Evolutionary conservation across 352 stramenopile species (phyloP).

Genomic region (Phytophthora tubulina): DNA sequence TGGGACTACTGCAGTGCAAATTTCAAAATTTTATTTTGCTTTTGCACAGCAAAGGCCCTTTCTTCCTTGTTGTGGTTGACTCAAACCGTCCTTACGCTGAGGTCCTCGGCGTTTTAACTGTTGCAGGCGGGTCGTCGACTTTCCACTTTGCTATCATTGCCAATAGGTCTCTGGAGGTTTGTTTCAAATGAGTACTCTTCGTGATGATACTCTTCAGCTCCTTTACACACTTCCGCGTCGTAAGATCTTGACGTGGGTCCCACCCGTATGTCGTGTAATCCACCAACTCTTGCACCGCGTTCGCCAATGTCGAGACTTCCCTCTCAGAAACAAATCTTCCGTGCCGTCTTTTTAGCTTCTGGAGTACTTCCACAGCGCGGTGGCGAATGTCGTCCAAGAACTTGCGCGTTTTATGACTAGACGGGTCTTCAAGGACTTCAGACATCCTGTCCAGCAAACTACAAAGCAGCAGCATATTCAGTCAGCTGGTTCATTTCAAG

Average conservation of each 20-base stretch:
- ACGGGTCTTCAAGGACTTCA: conserved; percentile 6
- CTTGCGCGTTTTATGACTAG: conserved; percentile 1
- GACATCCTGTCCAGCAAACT: conserved; percentile 12
- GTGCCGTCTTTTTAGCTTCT: background rate
- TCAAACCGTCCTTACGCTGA: too few species aligned
- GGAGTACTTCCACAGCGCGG: background rate
- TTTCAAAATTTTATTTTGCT: too few species aligned
- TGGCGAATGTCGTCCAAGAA: conserved; percentile 12
- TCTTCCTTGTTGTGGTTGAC: too few species aligned
- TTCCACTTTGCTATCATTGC: conserved; percentile 8
- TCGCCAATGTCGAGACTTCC: background rate
- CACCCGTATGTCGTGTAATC: conserved; percentile 13
- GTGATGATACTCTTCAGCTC: conserved; percentile 11
- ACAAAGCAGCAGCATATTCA: background rate
- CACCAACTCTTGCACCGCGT: background rate
- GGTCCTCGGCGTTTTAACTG: too few species aligned
- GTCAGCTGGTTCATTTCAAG: background rate
- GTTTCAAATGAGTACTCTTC: background rate
- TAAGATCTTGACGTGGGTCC: conserved; percentile 8
- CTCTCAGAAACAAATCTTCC: background rate
- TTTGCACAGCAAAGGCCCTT: too few species aligned
- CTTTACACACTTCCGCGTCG: conserved; percentile 5
- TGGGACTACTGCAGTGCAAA: too few species aligned
- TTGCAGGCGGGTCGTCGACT: too few species aligned
- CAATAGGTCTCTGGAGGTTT: background rate